phyloP scores from a whole-genome alignment of 805 yeast species.

The Candida hungchunana region DNA sequence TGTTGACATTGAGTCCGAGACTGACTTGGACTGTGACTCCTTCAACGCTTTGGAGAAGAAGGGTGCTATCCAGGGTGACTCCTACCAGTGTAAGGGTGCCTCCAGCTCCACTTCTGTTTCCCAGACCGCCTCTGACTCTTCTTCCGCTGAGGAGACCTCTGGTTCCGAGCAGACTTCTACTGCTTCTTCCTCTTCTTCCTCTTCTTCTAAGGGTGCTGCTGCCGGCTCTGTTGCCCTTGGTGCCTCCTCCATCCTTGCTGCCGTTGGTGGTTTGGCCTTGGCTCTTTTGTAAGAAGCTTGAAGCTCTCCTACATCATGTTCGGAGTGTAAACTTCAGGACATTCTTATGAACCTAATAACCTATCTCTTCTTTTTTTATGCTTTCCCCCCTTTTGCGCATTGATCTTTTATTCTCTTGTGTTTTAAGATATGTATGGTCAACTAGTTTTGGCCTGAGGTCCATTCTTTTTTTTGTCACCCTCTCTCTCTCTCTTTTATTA shows the following conservation, averaged over 20 bases:
- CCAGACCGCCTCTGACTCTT: constrained; percentile 35
- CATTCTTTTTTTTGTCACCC: no score
- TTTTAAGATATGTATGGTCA: no score
- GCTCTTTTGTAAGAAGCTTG: constrained; percentile 41
- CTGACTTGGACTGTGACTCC: constrained; percentile 76
- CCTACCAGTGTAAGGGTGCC: constrained; percentile 70
- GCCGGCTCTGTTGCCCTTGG: constrained; percentile 38
- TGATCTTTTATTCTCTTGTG: constrained; percentile 6
- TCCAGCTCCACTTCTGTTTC: constrained; percentile 30
- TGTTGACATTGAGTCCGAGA: constrained; percentile 71
- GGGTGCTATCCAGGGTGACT: constrained; percentile 90
- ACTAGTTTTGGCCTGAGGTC: no score
- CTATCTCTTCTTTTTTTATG: neutral
- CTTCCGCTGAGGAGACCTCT: constrained; percentile 28
- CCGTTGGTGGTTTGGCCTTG: constrained; percentile 36
- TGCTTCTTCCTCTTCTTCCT: constrained; percentile 21
- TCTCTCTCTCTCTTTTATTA: neutral
- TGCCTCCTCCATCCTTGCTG: constrained; percentile 46
- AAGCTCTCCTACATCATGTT: neutral
- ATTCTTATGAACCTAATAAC: constrained; percentile 2
- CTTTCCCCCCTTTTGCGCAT: constrained; percentile 2
- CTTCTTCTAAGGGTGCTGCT: constrained; percentile 36
- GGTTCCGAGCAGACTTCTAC: constrained; percentile 26
- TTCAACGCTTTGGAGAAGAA: constrained; percentile 67
- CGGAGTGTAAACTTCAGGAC: neutral